These are phyloP conservation scores for Hirsutella rhossiliensis DNA, from an alignment of 2,329 filamentous ascomycete genomes.

Conservation along the genomic window DNA sequence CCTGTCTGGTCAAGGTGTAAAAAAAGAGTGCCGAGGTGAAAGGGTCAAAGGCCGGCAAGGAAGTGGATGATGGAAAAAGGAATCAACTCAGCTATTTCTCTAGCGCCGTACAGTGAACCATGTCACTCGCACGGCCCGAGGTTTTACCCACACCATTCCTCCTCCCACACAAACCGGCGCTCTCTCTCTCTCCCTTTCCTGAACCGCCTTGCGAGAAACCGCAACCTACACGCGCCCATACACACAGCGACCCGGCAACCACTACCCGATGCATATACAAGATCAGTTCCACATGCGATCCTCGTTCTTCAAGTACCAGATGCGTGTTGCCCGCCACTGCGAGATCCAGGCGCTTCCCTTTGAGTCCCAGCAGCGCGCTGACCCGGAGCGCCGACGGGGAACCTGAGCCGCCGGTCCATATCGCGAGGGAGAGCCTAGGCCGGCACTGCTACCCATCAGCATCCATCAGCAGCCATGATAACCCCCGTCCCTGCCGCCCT, in stretches of 20 bases:
- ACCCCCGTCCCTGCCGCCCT: constrained; percentile 34
- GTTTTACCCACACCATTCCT: neutral
- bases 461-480: constrained; percentile 24
- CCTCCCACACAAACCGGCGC: neutral
- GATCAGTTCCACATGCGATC: constrained; percentile 28
- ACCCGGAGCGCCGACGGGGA: constrained; percentile 48
- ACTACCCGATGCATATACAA: constrained; percentile 44
- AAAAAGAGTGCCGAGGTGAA: too few relatives aligned
- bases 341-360: constrained; percentile 32
- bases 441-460: neutral
- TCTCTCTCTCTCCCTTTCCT: neutral
- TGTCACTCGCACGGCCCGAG: neutral
- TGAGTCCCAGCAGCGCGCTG: constrained; percentile 39
- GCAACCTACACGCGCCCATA: neutral
- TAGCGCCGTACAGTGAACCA: too few relatives aligned
- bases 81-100: too few relatives aligned
- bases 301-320: constrained; percentile 44
- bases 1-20: too few relatives aligned
- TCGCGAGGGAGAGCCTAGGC: neutral
- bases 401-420: constrained; percentile 5
- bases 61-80: too few relatives aligned
- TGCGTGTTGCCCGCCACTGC: constrained; percentile 40
- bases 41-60: too few relatives aligned
- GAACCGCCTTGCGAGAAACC: neutral
- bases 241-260: constrained; percentile 6